Base-by-base conservation (phyloP, 2,329 filamentous ascomycete genomes). In the Aspergillus pseudoterreus region DNA sequence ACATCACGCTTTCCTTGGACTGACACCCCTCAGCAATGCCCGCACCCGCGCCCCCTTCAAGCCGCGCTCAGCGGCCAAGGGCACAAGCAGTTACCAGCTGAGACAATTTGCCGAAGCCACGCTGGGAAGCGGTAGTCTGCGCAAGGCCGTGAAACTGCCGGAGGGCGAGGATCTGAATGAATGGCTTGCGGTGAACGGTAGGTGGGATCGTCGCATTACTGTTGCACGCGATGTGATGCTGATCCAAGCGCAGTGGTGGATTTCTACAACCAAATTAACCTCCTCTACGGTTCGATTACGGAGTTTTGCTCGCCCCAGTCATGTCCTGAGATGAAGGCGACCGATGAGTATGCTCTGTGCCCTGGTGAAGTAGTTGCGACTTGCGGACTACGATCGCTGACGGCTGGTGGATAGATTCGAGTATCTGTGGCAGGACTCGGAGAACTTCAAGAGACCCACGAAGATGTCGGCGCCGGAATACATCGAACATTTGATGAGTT, bases 271-370 rank as follows among this genome's bases (percentile, higher is more conserved):
- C 94, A 99, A 75, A 95, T 99, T 79, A 99, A 99, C 75, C 82
- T 99, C 33, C 86, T 99, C 53, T 99, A 99, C 71, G 95, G 95
- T 53, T 94, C 94, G 60, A 99, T 99, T 69, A 99, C 94, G 54
- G 94, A 99, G 70, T 99, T 99, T 75, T 99, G 94, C 79, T 97
- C 94, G 22, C 92, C 94, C 30, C 88, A 94, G 70, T 91, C 91
- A 58, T 99, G 94, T 71, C 94, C 94, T 0, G 94, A 97, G 76
- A 99, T 99, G 94, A 99, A 99, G 75, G 94, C 94, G n/a, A 99
- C 94, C 9, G 95, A 99, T 75, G 94, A 99, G 87, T 94, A 81
- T 58, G 50, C 38, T 19, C 22, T 21, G 22, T 43, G 22, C 6
- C 8, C n/a, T 22, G 3, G 14, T n/a, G 14, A 9, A 10, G 14